Conservation (phyloP, 2,329 filamentous ascomycete species). For the Cordyceps militaris region DNA sequence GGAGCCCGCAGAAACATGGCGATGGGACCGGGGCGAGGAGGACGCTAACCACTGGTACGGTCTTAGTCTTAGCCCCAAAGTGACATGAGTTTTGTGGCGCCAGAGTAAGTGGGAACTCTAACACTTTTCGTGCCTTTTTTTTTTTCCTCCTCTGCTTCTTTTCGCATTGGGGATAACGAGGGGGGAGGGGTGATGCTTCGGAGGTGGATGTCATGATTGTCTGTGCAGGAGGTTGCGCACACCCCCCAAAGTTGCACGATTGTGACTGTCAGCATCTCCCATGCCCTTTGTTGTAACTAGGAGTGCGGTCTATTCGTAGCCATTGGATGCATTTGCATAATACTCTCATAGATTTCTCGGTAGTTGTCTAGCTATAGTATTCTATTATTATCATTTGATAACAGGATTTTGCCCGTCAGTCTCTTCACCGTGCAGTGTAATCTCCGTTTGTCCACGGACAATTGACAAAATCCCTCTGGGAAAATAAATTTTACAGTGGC, state of each 20-base stretch:
- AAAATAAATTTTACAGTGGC: not conserved
- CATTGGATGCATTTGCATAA: no score
- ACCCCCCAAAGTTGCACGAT: not conserved
- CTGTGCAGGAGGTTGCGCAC: not conserved
- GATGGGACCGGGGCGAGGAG: not conserved
- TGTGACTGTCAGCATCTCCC: not conserved
- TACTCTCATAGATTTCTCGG: no score
- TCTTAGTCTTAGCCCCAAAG: slow-evolving; percentile 6
- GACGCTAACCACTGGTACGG: not conserved
- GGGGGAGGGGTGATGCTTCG: not conserved
- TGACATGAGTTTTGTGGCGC: slow-evolving; percentile 12
- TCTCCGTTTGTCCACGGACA: not conserved
- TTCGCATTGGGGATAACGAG: not conserved
- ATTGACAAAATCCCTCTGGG: not conserved
- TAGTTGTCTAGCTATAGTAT: no score
- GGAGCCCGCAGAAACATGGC: not conserved
- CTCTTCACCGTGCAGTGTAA: not conserved
- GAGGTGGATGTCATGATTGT: not conserved
- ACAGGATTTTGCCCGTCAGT: not conserved
- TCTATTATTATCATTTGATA: no score
- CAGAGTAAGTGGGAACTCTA: slow-evolving; percentile 8
- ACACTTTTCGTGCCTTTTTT: slow-evolving; percentile 3
- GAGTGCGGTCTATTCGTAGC: no score
- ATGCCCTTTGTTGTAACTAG: not conserved
- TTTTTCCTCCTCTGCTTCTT: not conserved